Conservation (phyloP, 2,329 filamentous ascomycete species). For the Aureobasidium sp. region DNA sequence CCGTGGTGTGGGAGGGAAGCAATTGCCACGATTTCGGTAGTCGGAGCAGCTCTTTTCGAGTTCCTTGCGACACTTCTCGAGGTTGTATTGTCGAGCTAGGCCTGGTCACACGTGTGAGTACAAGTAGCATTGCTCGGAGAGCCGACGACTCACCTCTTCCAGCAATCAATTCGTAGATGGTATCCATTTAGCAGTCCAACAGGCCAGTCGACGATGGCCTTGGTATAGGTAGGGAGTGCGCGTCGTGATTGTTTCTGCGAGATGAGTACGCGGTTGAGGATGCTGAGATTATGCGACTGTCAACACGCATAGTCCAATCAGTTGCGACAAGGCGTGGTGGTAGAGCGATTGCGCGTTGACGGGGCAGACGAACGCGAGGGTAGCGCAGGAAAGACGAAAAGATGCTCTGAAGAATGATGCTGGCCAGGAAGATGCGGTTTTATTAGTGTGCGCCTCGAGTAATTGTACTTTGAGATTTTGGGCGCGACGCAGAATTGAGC, state of each 20-base stretch:
- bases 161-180: conserved; percentile 8
- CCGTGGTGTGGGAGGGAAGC: not conserved
- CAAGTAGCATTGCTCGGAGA: not conserved
- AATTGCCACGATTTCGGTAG: not conserved
- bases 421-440: not conserved
- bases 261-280: not conserved
- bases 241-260: not conserved
- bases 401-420: not conserved
- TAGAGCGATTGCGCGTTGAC: not conserved
- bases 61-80: conserved; percentile 6
- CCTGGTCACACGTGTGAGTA: not conserved
- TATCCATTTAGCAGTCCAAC: not conserved
- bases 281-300: not conserved
- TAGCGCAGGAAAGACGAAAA: not conserved
- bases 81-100: not conserved
- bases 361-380: no score
- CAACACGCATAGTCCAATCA: not conserved
- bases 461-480: not conserved
- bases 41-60: conserved; percentile 1
- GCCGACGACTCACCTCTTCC: not conserved
- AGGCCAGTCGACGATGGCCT: not conserved
- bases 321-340: not conserved
- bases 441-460: not conserved
- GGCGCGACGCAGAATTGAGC: no score
- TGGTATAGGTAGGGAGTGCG: not conserved